phyloP scores from a whole-genome alignment of 1,284 basidiomycete species.

The Wallemia hederae region DNA sequence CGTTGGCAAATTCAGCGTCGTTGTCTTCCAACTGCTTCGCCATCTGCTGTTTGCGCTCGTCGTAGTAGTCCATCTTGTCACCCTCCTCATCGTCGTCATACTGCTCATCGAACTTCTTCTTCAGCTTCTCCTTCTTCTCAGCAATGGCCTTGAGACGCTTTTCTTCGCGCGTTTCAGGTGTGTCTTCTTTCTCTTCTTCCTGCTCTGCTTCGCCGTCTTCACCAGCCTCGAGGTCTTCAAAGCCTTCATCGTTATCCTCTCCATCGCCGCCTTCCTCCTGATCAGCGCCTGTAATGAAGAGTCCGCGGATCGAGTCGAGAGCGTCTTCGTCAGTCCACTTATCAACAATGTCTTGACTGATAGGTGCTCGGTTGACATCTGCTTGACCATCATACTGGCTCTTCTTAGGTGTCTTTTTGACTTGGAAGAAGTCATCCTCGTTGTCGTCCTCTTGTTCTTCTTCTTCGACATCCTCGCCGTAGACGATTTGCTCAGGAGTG shows the following conservation, averaged over 20 bases:
- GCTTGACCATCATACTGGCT: background rate
- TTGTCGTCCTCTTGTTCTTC: constrained; percentile 16
- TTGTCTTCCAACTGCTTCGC: constrained; percentile 59
- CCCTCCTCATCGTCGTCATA: constrained; percentile 56
- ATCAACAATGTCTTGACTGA: constrained; percentile 21
- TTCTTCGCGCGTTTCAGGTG: constrained; percentile 14
- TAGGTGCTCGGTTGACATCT: constrained; percentile 6
- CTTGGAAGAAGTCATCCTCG: constrained; percentile 46
- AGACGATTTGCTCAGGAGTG: constrained; percentile 37
- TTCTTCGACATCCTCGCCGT: constrained; percentile 14
- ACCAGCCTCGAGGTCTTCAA: constrained; percentile 22
- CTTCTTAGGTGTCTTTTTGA: constrained; percentile 19
- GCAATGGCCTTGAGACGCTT: constrained; percentile 31
- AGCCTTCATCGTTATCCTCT: constrained; percentile 16
- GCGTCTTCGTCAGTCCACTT: constrained; percentile 60
- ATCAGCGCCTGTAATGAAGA: constrained; percentile 61
- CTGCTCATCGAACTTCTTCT: constrained; percentile 85
- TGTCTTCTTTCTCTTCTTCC: constrained; percentile 5
- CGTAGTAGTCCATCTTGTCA: constrained; percentile 53
- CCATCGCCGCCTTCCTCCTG: constrained; percentile 17
- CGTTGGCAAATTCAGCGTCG: constrained; percentile 50
- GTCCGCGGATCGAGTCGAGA: constrained; percentile 52
- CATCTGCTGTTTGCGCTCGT: constrained; percentile 73
- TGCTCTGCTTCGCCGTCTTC: constrained; percentile 20
- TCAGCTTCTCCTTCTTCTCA: constrained; percentile 67